phyloP scores from a whole-genome alignment of 2,329 filamentous ascomycete species.

The Penicillium sp. region DNA sequence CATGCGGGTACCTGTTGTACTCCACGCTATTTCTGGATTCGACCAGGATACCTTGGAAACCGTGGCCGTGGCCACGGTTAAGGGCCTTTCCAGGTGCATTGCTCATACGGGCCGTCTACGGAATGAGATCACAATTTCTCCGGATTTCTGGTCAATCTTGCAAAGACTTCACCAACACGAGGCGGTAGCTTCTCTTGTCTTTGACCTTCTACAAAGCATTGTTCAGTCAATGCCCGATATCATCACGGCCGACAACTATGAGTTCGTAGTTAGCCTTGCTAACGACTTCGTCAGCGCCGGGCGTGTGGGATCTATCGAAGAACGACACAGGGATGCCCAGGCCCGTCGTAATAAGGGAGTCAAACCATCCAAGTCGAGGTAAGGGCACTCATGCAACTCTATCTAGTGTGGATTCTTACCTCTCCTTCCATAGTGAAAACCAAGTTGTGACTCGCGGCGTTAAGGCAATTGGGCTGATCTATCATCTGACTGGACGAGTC shows the following conservation, averaged over 20 bases:
- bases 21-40: constrained; percentile 88
- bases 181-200: constrained; percentile 73
- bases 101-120: constrained; percentile 72
- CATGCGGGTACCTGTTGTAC: constrained; percentile 82
- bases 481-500: constrained; percentile 76
- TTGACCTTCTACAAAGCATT: constrained; percentile 79
- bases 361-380: constrained; percentile 57
- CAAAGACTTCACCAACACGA: constrained; percentile 68
- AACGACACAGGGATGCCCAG: constrained; percentile 64
- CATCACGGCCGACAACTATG: constrained; percentile 93
- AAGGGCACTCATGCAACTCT: constrained; percentile 30
- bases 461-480: constrained; percentile 77
- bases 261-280: constrained; percentile 76
- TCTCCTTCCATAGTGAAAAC: constrained; percentile 54
- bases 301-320: constrained; percentile 66
- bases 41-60: constrained; percentile 73
- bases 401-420: constrained; percentile 10
- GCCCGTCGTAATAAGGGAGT: constrained; percentile 52
- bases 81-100: constrained; percentile 77
- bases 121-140: constrained; percentile 92
- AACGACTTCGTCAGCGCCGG: constrained; percentile 88
- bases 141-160: constrained; percentile 94
- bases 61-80: constrained; percentile 71
- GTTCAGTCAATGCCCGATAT: constrained; percentile 71
- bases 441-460: constrained; percentile 73